phyloP scores from a whole-genome alignment of 192 early-diverging fungal species.

The Rhizoclosmatium globosum region DNA sequence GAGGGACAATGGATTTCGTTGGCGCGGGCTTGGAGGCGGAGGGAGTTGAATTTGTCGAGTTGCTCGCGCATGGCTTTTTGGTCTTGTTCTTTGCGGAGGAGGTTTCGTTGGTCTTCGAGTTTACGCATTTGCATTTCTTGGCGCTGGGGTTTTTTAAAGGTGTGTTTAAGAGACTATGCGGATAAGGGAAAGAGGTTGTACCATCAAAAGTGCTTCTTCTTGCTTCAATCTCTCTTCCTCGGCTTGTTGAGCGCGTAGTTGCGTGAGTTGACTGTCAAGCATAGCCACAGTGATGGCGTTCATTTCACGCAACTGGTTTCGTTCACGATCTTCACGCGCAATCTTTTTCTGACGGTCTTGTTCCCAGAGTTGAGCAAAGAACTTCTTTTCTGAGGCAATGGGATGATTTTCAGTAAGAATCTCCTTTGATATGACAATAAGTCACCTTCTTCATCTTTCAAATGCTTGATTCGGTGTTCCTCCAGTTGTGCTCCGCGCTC shows the following conservation, averaged over 20 bases:
- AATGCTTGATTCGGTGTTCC: constrained; percentile 45
- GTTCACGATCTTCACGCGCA: constrained; percentile 54
- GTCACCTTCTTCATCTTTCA: constrained; percentile 38
- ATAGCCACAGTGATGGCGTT: constrained; percentile 50
- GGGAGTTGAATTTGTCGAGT: constrained; percentile 61
- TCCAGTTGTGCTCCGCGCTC: constrained; percentile 52
- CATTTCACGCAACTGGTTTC: constrained; percentile 26
- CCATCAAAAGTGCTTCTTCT: constrained; percentile 61
- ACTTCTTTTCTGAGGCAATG: constrained; percentile 54
- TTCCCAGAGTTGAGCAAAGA: constrained; percentile 62
- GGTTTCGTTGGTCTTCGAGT: constrained; percentile 56
- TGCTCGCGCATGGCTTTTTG: constrained; percentile 53
- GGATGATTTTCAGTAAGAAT: background rate
- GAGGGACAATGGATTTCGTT: constrained; percentile 47
- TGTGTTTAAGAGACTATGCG: background rate
- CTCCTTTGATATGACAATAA: background rate
- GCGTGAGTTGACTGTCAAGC: constrained; percentile 52
- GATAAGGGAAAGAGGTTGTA: constrained; percentile 7
- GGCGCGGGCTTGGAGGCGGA: constrained; percentile 43
- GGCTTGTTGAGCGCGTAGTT: constrained; percentile 47
- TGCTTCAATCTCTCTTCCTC: constrained; percentile 58
- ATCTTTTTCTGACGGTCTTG: constrained; percentile 61
- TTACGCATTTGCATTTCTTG: constrained; percentile 51
- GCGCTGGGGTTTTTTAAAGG: constrained; percentile 47
- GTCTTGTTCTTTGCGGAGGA: constrained; percentile 44